Conservation (phyloP, 2,329 filamentous ascomycete species). For the Dactylellina drechsleri region DNA sequence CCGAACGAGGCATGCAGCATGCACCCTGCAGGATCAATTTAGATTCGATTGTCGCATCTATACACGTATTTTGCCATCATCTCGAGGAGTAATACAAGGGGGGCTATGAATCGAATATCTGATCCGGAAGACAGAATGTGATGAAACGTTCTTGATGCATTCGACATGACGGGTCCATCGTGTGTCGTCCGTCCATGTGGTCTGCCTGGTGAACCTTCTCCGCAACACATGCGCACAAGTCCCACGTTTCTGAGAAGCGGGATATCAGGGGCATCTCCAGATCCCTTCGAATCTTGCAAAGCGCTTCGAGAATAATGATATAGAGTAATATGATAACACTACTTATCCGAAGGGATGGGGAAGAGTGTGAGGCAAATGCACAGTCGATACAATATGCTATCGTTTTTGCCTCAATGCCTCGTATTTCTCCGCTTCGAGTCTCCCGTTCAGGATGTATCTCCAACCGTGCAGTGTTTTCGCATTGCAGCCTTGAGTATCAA, state of each 20-base stretch:
- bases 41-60: constrained; percentile 37
- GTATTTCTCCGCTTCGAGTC: constrained; percentile 38
- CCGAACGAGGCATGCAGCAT: constrained; percentile 24
- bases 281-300: constrained; percentile 37
- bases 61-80: constrained; percentile 27
- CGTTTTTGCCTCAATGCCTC: constrained; percentile 14
- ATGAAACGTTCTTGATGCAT: constrained; percentile 50
- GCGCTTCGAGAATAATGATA: constrained; percentile 31
- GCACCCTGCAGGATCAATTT: too few species aligned
- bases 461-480: constrained; percentile 8
- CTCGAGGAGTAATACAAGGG: constrained; percentile 1
- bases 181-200: background rate
- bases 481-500: constrained; percentile 7
- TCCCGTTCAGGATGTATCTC: constrained; percentile 25
- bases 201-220: constrained; percentile 3
- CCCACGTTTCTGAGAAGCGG: constrained; percentile 54
- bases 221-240: constrained; percentile 4
- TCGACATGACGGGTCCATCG: background rate
- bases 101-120: background rate
- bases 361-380: constrained; percentile 10
- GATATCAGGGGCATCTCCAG: constrained; percentile 27
- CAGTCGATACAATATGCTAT: background rate
- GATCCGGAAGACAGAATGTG: constrained; percentile 8
- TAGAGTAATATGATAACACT: background rate
- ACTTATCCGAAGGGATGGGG: too few species aligned